Base-by-base conservation (phyloP, 768 basidiomycete species). In the Serendipita indica region DNA sequence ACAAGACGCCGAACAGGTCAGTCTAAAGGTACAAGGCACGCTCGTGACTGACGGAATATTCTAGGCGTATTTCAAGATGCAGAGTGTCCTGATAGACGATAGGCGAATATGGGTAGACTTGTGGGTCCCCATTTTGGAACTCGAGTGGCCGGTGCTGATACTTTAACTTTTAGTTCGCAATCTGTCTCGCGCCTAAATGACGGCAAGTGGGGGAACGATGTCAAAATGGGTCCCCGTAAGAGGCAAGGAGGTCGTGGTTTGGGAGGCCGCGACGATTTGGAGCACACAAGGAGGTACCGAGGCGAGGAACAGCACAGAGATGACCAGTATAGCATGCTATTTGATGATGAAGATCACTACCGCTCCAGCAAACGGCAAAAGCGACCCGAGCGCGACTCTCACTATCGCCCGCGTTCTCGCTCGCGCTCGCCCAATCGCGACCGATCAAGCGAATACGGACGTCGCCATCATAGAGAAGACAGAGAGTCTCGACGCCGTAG, bases 1-100 rank as follows among this genome's bases (percentile, higher is more conserved):
- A 39, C 91, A 90, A 62, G 86, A 92, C 34, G 92, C 94, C 5
- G 94, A 99, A 70, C 86, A 91, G 81, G 90, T 89, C 62, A 60
- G 78, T 65, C 18, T 2, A 20, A 20, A 7, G 32, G 7, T 20
- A 18, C n/a, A n/a, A n/a, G n/a, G n/a, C n/a, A n/a, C n/a, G n/a
- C n/a, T n/a, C n/a, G n/a, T 43, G 41, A 43, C 27, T 25, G 41
- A 43, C 41, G 41, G 41, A 18, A 5, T 43, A n/a, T 34, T 54
- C 2, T 63, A 92, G 86, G 96, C 90, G 6, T 99, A 98, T 70
- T 93, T 98, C 74, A 99, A 98, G 70, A 99, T 99, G 96, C 96
- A 98, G 69, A 98, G 98, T 65, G 96, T 98, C 0, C 74, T 99
- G 10, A 87, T 99, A 12, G 96, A 99, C 67, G 96, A 99, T 70